Evolutionary conservation across 805 yeast species (phyloP).

Genomic region (Komagataella phaffii): DNA sequence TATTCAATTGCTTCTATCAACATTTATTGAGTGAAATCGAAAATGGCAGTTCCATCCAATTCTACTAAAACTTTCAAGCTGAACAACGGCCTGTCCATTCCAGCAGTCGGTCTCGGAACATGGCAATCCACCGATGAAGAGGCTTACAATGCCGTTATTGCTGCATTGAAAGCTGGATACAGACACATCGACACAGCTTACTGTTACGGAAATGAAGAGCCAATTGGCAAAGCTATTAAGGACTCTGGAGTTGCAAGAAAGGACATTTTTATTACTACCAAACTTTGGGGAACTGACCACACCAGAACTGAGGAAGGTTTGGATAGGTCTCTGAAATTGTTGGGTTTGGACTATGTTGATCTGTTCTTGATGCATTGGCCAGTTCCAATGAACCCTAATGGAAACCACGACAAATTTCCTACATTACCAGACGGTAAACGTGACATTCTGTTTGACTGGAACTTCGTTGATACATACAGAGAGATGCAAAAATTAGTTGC

Average conservation of each 20-base stretch:
- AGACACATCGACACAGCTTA: constrained; percentile 69
- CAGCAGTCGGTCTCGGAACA: constrained; percentile 63
- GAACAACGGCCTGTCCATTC: constrained; percentile 51
- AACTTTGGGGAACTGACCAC: constrained; percentile 35
- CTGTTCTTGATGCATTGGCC: constrained; percentile 64
- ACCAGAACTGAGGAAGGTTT: constrained; percentile 31
- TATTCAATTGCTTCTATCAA: neutral
- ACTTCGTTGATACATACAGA: constrained; percentile 49
- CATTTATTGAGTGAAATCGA: neutral
- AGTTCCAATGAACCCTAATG: constrained; percentile 21
- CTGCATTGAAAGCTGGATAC: constrained; percentile 54
- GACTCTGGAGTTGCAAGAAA: constrained; percentile 27
- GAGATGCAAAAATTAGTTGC: constrained; percentile 44
- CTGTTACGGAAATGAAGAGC: constrained; percentile 53
- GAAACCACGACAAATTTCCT: constrained; percentile 16
- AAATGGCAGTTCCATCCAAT: constrained; percentile 1
- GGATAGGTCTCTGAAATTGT: constrained; percentile 32
- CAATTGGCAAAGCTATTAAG: constrained; percentile 50
- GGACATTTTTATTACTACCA: constrained; percentile 50
- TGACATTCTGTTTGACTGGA: constrained; percentile 14
- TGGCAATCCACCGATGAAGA: constrained; percentile 44
- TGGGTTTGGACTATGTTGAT: constrained; percentile 51
- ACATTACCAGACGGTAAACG: constrained; percentile 21
- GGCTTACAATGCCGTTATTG: constrained; percentile 36
- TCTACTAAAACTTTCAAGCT: constrained; percentile 16